phyloP scores from a whole-genome alignment of 2,329 filamentous ascomycete species.

The Westerdykella sp. region DNA sequence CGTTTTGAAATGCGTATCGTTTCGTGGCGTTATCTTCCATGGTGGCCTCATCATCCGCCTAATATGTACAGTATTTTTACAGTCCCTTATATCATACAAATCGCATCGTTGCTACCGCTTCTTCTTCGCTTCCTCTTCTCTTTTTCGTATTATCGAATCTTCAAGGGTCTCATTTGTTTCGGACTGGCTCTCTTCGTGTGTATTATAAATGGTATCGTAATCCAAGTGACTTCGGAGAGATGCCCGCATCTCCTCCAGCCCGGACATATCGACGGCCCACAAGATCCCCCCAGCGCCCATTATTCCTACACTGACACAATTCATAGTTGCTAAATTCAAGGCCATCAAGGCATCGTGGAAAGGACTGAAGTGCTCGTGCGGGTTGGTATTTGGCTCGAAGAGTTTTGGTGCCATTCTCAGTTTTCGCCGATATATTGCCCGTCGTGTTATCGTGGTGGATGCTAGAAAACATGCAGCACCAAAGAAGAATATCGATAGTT shows the following conservation, averaged over 20 bases:
- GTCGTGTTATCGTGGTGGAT: conserved; percentile 57
- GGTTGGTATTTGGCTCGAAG: conserved; percentile 56
- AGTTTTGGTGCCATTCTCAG: conserved; percentile 60
- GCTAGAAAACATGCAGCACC: conserved; percentile 71
- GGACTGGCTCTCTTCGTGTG: conserved; percentile 19
- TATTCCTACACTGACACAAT: conserved; percentile 69
- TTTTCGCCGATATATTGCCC: conserved; percentile 61
- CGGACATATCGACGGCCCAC: conserved; percentile 68
- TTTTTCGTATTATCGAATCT: conserved; percentile 35
- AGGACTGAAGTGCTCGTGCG: conserved; percentile 51
- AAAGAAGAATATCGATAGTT: conserved; percentile 65
- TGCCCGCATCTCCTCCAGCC: conserved; percentile 50
- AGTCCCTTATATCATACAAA: conserved; percentile 12
- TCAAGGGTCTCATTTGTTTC: conserved; percentile 9
- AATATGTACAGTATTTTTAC: conserved; percentile 11
- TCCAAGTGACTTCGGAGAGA: conserved; percentile 52
- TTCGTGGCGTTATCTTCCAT: no score
- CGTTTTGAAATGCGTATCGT: no score
- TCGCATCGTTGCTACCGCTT: conserved; percentile 22
- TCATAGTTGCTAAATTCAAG: conserved; percentile 78
- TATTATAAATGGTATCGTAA: conserved; percentile 50
- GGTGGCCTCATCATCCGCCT: background rate
- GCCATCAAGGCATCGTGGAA: conserved; percentile 74
- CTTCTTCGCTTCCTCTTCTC: conserved; percentile 47
- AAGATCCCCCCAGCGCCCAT: conserved; percentile 66